These are phyloP conservation scores for Fremontodendron californicum DNA, from an alignment of 345 rosid species.

Conservation along the genomic window DNA sequence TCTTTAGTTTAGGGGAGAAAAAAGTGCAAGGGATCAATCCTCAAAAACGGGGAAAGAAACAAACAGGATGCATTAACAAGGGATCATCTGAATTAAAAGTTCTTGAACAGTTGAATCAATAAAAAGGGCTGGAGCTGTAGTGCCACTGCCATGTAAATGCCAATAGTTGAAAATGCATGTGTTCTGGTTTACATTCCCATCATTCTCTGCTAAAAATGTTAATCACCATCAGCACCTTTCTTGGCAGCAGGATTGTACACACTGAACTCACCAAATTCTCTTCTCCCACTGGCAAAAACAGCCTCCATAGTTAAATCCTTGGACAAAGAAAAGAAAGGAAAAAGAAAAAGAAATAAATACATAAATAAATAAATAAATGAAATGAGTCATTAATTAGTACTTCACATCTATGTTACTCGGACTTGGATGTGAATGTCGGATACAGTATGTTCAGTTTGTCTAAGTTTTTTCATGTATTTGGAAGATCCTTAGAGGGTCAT, in stretches of 20 bases:
- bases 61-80: background rate
- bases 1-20: background rate
- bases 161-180: background rate
- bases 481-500: too few relatives aligned
- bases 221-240: conserved; percentile 19
- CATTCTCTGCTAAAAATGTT: background rate
- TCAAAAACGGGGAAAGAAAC: background rate
- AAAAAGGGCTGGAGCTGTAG: background rate
- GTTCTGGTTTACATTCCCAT: background rate
- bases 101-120: background rate
- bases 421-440: too few relatives aligned
- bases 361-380: background rate
- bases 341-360: background rate
- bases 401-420: too few relatives aligned
- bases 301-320: conserved; percentile 49
- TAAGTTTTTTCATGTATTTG: too few relatives aligned
- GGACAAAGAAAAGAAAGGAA: conserved; percentile 18
- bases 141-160: background rate
- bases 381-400: background rate
- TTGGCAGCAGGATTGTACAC: conserved; percentile 67
- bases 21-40: background rate
- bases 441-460: too few relatives aligned
- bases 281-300: conserved; percentile 74
- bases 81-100: background rate
- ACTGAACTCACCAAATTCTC: conserved; percentile 90